Evolutionary conservation across 106 monocot species (phyloP).

Genomic region (Phalaenopsis aphrodite): DNA sequence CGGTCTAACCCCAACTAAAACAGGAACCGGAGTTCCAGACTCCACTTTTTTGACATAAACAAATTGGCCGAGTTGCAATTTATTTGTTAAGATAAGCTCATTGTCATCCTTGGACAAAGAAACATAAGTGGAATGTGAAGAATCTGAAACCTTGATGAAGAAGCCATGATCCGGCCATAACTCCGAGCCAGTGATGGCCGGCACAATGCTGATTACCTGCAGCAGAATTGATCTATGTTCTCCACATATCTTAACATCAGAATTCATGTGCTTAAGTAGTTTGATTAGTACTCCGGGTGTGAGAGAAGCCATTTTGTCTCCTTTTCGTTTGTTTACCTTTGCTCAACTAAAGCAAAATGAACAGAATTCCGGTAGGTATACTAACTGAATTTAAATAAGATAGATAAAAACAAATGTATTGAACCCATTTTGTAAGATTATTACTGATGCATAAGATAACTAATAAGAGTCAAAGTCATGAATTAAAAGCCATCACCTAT

Average conservation of each 20-base stretch:
- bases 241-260: slow-evolving; percentile 58
- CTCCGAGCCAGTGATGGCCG: slow-evolving; percentile 75
- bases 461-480: not conserved
- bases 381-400: not conserved
- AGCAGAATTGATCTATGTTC: slow-evolving; percentile 78
- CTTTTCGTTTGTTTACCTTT: not conserved
- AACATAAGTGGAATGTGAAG: slow-evolving; percentile 82
- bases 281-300: slow-evolving; percentile 77
- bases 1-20: slow-evolving; percentile 71
- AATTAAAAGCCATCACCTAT: not conserved
- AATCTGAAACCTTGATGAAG: slow-evolving; percentile 93
- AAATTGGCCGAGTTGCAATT: slow-evolving; percentile 87
- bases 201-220: slow-evolving; percentile 91
- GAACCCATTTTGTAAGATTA: not conserved
- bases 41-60: slow-evolving; percentile 76
- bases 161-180: slow-evolving; percentile 83
- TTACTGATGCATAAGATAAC: not conserved
- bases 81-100: slow-evolving; percentile 72
- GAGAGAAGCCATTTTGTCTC: slow-evolving; percentile 64
- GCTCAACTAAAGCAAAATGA: not conserved
- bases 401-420: not conserved
- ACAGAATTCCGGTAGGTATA: not conserved
- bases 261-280: slow-evolving; percentile 66
- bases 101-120: slow-evolving; percentile 77
- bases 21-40: slow-evolving; percentile 63